Base-by-base conservation (phyloP, 2,329 filamentous ascomycete species). In the Pseudonectria foliicola region DNA sequence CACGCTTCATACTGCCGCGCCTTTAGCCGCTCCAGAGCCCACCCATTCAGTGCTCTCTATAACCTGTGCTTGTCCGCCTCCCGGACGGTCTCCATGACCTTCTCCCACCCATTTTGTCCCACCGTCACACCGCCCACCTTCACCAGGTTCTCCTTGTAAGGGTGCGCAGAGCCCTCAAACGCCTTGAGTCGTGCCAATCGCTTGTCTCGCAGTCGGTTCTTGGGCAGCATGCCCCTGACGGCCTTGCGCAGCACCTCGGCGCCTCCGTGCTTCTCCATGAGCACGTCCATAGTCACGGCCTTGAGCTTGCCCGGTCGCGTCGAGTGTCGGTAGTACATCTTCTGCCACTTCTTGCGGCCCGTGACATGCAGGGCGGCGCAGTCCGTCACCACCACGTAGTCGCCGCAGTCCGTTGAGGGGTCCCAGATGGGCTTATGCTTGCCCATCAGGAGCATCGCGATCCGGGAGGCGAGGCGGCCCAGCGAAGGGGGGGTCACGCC, bases 371-470 rank as follows among this genome's bases (percentile, higher is more conserved):
- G 71, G 31, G 90, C 80, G 27, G 83, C 76, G 70, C 92, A 96
- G 61, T 88, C 82, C 25, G 86, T 86, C 33, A 92, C 89, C 1
- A 98, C 90, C 10, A 98, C 89, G 63, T 98, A 98, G 77, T 98
- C 92, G 51, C 92, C 92, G 73, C 92, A 96, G 72, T 98, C 92
- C 42, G 89, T 95, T 14, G 88, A 95, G 2, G 92, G 92, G 66
- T 96, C 86, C 68, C 80, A 98, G 62, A 92, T 95, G 14, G 92
- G 92, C 68, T 98, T 98, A 75, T 98, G 84, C 73, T 98, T 98
- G 67, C 92, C 92, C 89, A 96, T 95, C 34, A 95, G 78, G 41
- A 86, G 72, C 35, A 82, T 71, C 43, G 89, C 90, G 61, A 95
- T 95, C 44, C 83, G 80, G 34, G 83, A 87, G 42, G 90, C 90